phyloP scores from a whole-genome alignment of 1,284 basidiomycete genomes.

The Microbotryum violaceum region DNA sequence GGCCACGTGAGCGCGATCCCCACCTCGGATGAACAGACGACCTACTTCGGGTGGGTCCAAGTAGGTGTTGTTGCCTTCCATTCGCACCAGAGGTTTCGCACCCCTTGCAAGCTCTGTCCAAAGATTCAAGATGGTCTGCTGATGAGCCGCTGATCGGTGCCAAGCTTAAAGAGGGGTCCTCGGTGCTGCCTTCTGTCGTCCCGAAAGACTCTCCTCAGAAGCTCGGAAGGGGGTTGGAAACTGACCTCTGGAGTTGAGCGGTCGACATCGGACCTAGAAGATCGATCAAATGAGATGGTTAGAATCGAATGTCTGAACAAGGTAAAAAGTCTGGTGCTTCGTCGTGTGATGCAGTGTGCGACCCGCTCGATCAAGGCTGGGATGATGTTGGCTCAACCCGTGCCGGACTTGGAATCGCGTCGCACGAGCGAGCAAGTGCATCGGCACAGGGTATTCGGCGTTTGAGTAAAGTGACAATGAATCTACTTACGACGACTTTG shows the following conservation, averaged over 20 bases:
- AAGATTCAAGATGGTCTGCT: conserved; percentile 1
- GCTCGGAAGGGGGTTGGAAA: conserved; percentile 4
- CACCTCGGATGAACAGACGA: too few relatives aligned
- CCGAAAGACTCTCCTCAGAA: background rate
- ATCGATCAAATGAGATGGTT: background rate
- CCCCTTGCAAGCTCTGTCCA: conserved; percentile 74
- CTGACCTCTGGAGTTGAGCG: conserved; percentile 80
- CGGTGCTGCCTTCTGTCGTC: background rate
- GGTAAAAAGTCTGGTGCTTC: background rate
- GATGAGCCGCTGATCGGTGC: conserved; percentile 5
- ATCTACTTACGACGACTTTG: conserved; percentile 70
- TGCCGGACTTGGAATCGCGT: background rate
- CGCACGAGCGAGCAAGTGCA: background rate
- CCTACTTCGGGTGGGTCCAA: conserved; percentile 62
- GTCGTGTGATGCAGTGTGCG: background rate
- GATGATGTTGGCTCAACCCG: background rate
- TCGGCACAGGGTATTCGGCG: background rate
- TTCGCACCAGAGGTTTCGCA: conserved; percentile 82
- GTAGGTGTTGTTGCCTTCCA: conserved; percentile 85
- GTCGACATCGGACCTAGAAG: conserved; percentile 70
- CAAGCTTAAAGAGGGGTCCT: background rate
- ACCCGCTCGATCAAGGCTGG: background rate
- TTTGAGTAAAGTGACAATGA: background rate
- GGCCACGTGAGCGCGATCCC: background rate
- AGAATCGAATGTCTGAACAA: conserved; percentile 29